Base-by-base conservation (phyloP, 768 basidiomycete species). In the Suillus variegatus region DNA sequence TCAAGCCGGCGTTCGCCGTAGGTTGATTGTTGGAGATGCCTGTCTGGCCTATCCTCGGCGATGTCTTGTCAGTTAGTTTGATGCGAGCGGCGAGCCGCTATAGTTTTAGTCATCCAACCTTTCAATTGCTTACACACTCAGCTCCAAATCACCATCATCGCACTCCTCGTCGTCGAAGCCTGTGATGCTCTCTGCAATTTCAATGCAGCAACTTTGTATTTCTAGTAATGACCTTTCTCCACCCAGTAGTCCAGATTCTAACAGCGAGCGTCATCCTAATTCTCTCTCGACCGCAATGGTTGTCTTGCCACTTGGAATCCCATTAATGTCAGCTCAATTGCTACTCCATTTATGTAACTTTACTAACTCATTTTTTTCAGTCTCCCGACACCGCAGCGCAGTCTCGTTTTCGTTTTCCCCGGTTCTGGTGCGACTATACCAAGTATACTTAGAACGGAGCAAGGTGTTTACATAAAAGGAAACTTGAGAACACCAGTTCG, bases 141-240 rank as follows among this genome's bases (percentile, higher is more conserved):
- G 25, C 25, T 25, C 14, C 49, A 25, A 51, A 51, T 41, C 62
- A 20, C 52, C 16, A 22, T 6, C 25, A 25, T 58, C 68, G 46
- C 63, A 70, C 32, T 55, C 58, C 14, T 25, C 38, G 25, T 14
- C 28, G 14, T 18, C 56, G 25, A 9, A 7, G 5, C 20, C 64
- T 63, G 12, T 65, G 52, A 82, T 79, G 80, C 75, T 82, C 65
- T 78, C 78, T 44, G 72, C 79, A 18, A 75, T 65, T 66, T 80
- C 79, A 46, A 81, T 80, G 76, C 74, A 73, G 35, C 75, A 69
- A 44, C 66, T 77, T 38, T 66, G 63, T 68, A 38, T 72, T 68
- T 38, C 55, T 3, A 9, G 3, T 25, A 25, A 40, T n/a, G 28
- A 28, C 10, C 36, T 40, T 55, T 65, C 7, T 6, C 49, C 55